Percentiles rank a stretch among this genome's conserved stretches.
phyloP scores from a whole-genome alignment of 345 rosid genomes.

The Lepidium sativum region DNA sequence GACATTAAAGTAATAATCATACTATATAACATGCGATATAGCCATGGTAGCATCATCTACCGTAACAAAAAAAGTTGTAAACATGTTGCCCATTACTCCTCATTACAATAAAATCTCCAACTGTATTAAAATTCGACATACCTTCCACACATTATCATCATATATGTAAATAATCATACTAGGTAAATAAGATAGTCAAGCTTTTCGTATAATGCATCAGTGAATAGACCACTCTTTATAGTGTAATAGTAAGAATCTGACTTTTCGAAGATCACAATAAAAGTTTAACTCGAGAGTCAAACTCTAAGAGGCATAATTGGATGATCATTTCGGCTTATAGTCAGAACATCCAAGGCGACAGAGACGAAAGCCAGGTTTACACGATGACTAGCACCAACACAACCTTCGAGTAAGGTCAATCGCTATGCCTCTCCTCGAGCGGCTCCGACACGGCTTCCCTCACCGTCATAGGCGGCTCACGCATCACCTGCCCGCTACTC shows the following conservation, averaged over 20 bases:
- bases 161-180: slow-evolving; percentile 33
- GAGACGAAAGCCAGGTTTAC: no score
- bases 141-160: slow-evolving; percentile 75
- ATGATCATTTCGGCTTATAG: no score
- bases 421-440: no score
- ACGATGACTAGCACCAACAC: no score
- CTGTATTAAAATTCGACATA: slow-evolving; percentile 81
- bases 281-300: no score
- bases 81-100: slow-evolving; percentile 95
- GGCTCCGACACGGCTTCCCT: no score
- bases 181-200: neutral
- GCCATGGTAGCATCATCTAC: slow-evolving; percentile 96
- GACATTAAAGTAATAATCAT: slow-evolving; percentile 37
- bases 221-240: neutral
- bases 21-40: slow-evolving; percentile 79
- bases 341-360: no score
- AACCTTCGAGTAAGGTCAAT: no score
- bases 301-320: no score
- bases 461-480: no score
- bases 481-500: no score
- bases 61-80: slow-evolving; percentile 82
- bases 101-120: slow-evolving; percentile 94
- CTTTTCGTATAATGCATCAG: neutral
- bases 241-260: neutral
- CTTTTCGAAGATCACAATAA: neutral